Conservation (phyloP, 176 grass and related monocot genomes). For the Dactylis glomerata region DNA sequence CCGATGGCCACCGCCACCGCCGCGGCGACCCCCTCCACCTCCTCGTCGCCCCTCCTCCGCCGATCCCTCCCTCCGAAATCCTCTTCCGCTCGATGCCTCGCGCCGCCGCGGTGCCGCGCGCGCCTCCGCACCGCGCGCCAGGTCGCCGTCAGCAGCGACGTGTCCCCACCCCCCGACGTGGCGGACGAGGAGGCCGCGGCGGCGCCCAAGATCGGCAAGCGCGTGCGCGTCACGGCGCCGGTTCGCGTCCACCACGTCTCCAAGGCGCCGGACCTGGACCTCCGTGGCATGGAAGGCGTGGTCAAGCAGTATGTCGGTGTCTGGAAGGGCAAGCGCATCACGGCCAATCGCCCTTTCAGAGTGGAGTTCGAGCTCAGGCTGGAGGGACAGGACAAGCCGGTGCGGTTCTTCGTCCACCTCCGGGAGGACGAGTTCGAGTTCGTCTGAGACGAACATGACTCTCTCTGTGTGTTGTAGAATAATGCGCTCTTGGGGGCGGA, state of each 20-base stretch:
- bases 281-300: slow-evolving; percentile 73
- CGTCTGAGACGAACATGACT: slow-evolving; percentile 39
- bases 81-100: slow-evolving; percentile 11
- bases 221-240: slow-evolving; percentile 68
- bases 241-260: slow-evolving; percentile 70
- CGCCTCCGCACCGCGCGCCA: slow-evolving; percentile 40
- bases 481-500: neutral
- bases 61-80: neutral
- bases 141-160: slow-evolving; percentile 51
- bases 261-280: slow-evolving; percentile 78
- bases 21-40: slow-evolving; percentile 22
- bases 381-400: slow-evolving; percentile 55
- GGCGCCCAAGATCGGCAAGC: slow-evolving; percentile 63
- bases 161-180: slow-evolving; percentile 27
- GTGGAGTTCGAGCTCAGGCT: slow-evolving; percentile 67
- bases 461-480: slow-evolving; percentile 26
- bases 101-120: slow-evolving; percentile 10
- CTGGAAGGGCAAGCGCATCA: slow-evolving; percentile 85
- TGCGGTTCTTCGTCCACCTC: slow-evolving; percentile 83
- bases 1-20: slow-evolving; percentile 37
- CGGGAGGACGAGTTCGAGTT: slow-evolving; percentile 90
- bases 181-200: slow-evolving; percentile 57
- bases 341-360: slow-evolving; percentile 73
- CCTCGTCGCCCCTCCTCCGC: slow-evolving; percentile 19
- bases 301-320: slow-evolving; percentile 78